Evolutionary conservation across 2,329 filamentous ascomycete genomes (phyloP), one percentile per base, ranked within the genome.

Genomic region (Pseudogymnoascus sp.): DNA sequence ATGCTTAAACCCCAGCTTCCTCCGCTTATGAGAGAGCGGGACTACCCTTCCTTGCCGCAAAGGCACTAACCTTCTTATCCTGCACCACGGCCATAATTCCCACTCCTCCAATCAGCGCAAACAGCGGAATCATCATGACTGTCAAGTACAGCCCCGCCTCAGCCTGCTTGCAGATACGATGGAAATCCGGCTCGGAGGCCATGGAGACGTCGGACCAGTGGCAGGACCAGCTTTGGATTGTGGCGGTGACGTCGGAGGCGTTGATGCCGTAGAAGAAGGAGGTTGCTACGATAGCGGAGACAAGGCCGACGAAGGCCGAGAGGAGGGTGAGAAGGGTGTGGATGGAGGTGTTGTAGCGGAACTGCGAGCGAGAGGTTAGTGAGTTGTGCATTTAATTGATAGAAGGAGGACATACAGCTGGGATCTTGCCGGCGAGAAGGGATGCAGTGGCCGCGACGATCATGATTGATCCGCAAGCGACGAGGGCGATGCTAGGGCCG

Each of bases 211-310:
- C 68, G 7, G 74, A 72, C 84, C 84, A 87, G 65, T 82, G 82
- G 71, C 84, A 87, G 40, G 78, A 81, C 84, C 84, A 87, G 72
- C 81, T 84, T 69, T 85, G 76, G 9, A 87, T 72, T 5, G 82
- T 83, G 69, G 84, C 82, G 63, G 75, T 74, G 7, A 75, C 76
- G 12, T 72, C 73, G 3, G 83, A 85, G 15, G 77, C 71, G 66
- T 85, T 82, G 71, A 82, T 76, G 61, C 76, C 76, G 68, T 85
- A 87, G 71, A 82, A 85, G 71, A 86, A 78, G 60, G 77, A 74
- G 69, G 84, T 80, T 64, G 79, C 78, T 61, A 85, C 74, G 59
- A 85, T 70, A 39, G 80, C 78, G 10, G 76, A 78, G 55, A 75
- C 70, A 60, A 81, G 75, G 64, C 75, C 75, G 64, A 78, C 65